Conservation (phyloP, 2,329 filamentous ascomycete genomes). For the Botrytis porri region DNA sequence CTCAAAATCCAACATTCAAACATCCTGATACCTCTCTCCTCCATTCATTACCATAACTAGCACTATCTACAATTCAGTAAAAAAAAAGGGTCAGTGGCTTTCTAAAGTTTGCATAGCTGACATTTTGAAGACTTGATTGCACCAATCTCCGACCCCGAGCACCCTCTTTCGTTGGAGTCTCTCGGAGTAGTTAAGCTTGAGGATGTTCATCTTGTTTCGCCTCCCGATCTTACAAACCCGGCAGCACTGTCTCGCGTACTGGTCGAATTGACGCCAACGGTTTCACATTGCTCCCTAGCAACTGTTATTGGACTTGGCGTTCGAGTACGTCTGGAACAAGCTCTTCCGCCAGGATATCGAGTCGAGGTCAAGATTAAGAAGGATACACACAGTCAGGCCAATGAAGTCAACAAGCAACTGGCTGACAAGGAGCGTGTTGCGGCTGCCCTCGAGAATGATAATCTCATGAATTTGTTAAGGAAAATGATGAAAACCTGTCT, state of each 20-base stretch:
- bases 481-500: conserved; percentile 88
- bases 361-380: conserved; percentile 93
- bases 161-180: conserved; percentile 88
- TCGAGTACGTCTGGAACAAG: conserved; percentile 84
- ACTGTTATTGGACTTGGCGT: conserved; percentile 95
- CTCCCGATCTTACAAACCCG: conserved; percentile 52
- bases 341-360: conserved; percentile 85
- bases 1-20: not conserved
- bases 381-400: conserved; percentile 90
- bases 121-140: conserved; percentile 75
- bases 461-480: conserved; percentile 78
- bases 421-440: conserved; percentile 96
- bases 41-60: not conserved
- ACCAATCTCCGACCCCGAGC: conserved; percentile 92
- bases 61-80: not conserved
- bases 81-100: not conserved
- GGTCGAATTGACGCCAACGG: conserved; percentile 91
- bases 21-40: not conserved
- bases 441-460: conserved; percentile 90
- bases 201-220: conserved; percentile 77
- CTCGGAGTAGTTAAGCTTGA: conserved; percentile 94
- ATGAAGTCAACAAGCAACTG: conserved; percentile 95
- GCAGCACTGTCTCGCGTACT: conserved; percentile 68
- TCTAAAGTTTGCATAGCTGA: conserved; percentile 35
- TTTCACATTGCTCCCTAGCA: conserved; percentile 93